A percentile compares a stretch with the other conserved stretches of the same genome.
Evolutionary conservation across 371 early-diverging fungal species (phyloP).

Genomic region (Coemansia sp.): DNA sequence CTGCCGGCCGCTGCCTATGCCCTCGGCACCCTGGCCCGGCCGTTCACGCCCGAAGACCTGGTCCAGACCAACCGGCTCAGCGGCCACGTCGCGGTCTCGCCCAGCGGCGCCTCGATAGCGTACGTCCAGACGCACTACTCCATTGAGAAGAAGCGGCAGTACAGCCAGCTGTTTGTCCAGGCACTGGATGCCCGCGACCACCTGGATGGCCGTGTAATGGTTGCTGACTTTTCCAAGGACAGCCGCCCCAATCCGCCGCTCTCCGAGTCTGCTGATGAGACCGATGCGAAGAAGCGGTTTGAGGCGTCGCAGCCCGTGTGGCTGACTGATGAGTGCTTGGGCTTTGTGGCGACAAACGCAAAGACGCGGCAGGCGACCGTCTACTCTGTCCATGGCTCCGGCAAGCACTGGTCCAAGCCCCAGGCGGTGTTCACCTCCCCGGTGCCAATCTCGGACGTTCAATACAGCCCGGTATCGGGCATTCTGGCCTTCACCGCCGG

Average conservation of each 20-base stretch:
- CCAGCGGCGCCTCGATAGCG: slow-evolving; percentile 25
- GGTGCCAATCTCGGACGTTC: slow-evolving; percentile 30
- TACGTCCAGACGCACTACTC: slow-evolving; percentile 46
- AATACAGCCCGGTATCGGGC: slow-evolving; percentile 30
- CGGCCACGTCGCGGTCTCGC: slow-evolving; percentile 35
- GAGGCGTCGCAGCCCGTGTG: slow-evolving; percentile 49
- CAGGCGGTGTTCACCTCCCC: slow-evolving; percentile 13
- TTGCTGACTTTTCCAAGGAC: slow-evolving; percentile 19
- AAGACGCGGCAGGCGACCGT: slow-evolving; percentile 20
- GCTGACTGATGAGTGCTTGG: slow-evolving; percentile 36
- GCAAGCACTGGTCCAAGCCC: slow-evolving; percentile 38
- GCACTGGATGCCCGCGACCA: slow-evolving; percentile 1
- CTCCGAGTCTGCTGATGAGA: not conserved
- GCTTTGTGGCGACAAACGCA: slow-evolving; percentile 29
- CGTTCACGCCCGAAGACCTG: slow-evolving; percentile 47
- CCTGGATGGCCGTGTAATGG: slow-evolving; percentile 3
- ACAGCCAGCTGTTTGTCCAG: slow-evolving; percentile 36
- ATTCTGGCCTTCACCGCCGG: slow-evolving; percentile 41
- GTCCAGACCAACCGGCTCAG: slow-evolving; percentile 45
- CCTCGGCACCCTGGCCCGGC: slow-evolving; percentile 24
- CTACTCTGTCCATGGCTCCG: slow-evolving; percentile 17
- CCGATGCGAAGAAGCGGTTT: not conserved
- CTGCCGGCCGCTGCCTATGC: slow-evolving; percentile 21
- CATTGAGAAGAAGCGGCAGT: slow-evolving; percentile 36
- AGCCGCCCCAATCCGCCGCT: slow-evolving; percentile 29